A percentile compares a stretch with the other conserved stretches of the same genome.
Evolutionary conservation across 768 basidiomycete genomes (phyloP).

Genomic region (Tricholoma sp.): DNA sequence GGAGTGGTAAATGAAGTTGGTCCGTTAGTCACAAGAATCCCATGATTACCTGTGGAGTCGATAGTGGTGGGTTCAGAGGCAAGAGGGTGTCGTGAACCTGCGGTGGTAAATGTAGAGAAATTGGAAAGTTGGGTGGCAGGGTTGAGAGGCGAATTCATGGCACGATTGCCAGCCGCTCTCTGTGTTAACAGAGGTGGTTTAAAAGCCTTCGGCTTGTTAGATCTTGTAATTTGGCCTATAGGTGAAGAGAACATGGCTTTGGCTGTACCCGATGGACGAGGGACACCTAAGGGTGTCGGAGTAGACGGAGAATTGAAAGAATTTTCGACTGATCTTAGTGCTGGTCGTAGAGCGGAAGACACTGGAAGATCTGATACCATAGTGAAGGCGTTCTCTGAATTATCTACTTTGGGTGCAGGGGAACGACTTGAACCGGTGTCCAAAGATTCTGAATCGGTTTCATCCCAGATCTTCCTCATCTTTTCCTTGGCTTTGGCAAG

Average conservation of each 20-base stretch:
- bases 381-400: slow-evolving; percentile 23
- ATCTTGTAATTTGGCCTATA: slow-evolving; percentile 6
- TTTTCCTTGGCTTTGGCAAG: slow-evolving; percentile 50
- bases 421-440: neutral
- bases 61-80: slow-evolving; percentile 21
- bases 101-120: slow-evolving; percentile 9
- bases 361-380: slow-evolving; percentile 14
- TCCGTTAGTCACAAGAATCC: slow-evolving; percentile 3
- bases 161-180: neutral
- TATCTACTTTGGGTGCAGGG: slow-evolving; percentile 8
- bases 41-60: slow-evolving; percentile 3
- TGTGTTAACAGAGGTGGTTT: slow-evolving; percentile 39
- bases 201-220: slow-evolving; percentile 33
- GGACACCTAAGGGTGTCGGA: slow-evolving; percentile 31
- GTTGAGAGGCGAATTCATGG: slow-evolving; percentile 27
- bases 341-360: slow-evolving; percentile 24
- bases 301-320: slow-evolving; percentile 32
- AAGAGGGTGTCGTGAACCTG: slow-evolving; percentile 33
- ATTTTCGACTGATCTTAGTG: slow-evolving; percentile 35
- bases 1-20: slow-evolving; percentile 8
- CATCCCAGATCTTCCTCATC: slow-evolving; percentile 42
- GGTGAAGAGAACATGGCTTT: slow-evolving; percentile 9
- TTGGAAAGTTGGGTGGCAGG: slow-evolving; percentile 11
- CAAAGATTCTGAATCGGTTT: slow-evolving; percentile 22
- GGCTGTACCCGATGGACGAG: slow-evolving; percentile 12